Base-by-base conservation (phyloP, 2,329 filamentous ascomycete genomes). In the Sarocladium strictum region DNA sequence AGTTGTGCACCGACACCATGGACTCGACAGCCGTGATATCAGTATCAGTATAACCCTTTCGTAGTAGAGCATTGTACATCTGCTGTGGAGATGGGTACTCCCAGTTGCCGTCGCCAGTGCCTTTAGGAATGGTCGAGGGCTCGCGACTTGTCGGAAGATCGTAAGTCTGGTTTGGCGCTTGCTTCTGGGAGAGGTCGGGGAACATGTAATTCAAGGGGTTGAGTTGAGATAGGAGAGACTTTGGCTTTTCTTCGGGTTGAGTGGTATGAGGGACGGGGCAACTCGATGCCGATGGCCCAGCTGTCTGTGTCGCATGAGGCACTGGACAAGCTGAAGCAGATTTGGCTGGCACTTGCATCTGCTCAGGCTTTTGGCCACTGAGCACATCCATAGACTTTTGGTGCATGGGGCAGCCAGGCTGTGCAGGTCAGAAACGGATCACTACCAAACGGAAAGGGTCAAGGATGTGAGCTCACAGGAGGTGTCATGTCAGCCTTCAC, bases 1-100 rank as follows among this genome's bases (percentile, higher is more conserved):
- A 97, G 72, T 99, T 99, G 77, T 99, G 94, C 11, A 97, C 90
- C 0, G 90, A 88, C 5, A 99, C 94, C 94, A 99, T 99, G 65
- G 87, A 86, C 72, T 97, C 92, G 14, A 99, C 92, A 3, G 92
- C 91, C 19, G 93, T 94, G 54, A 90, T 83, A 55, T 96, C 92
- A 0, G 94, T 97, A 68, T 97, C 92, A 1, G 88, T 91, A 72
- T 97, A 94, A 56, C 94, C 94, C 72, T 99, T 99, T 59, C 94
- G 87, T 58, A 97, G 76, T 73, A 99, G 87, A 7, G 94, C 94
- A 66, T 99, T 97, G 78, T 97, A 99, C 94, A 99, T 99, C 72
- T 99, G 94, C 74, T 99, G 94, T 0, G 94, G 93, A 0, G 91
- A 97, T 0, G 94, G 94, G 67, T 99, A 99, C 71, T 97, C 94